Conservation (phyloP, 2,329 filamentous ascomycete genomes). For the Ophiostoma himal-ulmi region DNA sequence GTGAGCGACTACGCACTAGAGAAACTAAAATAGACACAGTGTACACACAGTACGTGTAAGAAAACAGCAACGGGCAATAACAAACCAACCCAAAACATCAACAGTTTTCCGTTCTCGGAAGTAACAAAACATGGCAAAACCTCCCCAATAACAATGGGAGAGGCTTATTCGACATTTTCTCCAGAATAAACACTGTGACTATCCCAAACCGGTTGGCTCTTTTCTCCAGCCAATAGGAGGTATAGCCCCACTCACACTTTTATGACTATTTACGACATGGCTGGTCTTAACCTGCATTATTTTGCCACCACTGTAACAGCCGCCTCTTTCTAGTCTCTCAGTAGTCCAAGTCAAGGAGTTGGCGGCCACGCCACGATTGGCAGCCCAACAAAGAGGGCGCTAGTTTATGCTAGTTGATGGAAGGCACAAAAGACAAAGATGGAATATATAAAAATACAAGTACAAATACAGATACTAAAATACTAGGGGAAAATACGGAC, state of each 20-base stretch:
- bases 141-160: no score
- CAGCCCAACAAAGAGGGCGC: neutral
- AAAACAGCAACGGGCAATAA: neutral
- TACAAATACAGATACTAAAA: no score
- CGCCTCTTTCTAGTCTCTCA: no score
- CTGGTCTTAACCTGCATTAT: neutral
- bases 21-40: neutral
- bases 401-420: neutral
- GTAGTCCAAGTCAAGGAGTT: no score
- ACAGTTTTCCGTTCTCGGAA: slow-evolving; percentile 3
- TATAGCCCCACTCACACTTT: neutral
- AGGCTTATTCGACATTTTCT: no score
- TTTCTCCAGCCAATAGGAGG: neutral
- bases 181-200: neutral
- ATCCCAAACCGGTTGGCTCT: neutral
- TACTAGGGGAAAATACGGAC: neutral
- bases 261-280: neutral
- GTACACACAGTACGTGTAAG: neutral
- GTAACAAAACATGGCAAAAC: neutral
- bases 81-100: neutral
- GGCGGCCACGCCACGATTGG: neutral
- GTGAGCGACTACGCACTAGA: no score
- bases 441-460: neutral
- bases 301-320: neutral
- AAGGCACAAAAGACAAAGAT: neutral